Evolutionary conservation across 257 asterid genomes (phyloP).

Genomic region (Gentiana straminea): DNA sequence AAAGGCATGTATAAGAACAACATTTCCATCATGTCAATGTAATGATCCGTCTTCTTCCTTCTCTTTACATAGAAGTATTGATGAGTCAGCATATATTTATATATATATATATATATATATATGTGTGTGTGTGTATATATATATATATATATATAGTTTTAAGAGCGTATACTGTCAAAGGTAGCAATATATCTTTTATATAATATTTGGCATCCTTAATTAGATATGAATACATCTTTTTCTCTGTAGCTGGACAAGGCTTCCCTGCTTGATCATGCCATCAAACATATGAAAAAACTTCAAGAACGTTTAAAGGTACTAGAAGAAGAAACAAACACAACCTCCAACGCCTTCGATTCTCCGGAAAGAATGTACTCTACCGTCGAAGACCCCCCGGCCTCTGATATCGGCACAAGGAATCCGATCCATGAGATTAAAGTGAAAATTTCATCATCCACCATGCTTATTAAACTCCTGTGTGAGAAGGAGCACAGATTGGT

Average conservation of each 20-base stretch:
- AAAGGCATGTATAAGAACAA: too few species aligned
- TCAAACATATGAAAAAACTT: conserved; percentile 25
- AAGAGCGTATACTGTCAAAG: too few species aligned
- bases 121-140: too few species aligned
- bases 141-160: too few species aligned
- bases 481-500: conserved; percentile 22
- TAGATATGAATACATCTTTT: not conserved
- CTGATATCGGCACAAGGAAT: not conserved
- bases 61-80: not conserved
- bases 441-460: conserved; percentile 21
- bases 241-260: conserved; percentile 20
- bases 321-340: conserved; percentile 23
- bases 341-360: not conserved
- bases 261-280: conserved; percentile 21
- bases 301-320: conserved; percentile 32
- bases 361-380: not conserved
- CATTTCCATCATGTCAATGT: too few species aligned
- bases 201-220: too few species aligned
- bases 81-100: not conserved
- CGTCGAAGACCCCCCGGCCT: not conserved
- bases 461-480: conserved; percentile 37
- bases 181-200: too few species aligned
- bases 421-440: conserved; percentile 22
- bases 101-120: not conserved
- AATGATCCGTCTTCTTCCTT: too few species aligned